Percentiles rank a stretch among this genome's conserved stretches.
phyloP scores from a whole-genome alignment of 495 filamentous ascomycete genomes.

The Tirmania nivea region DNA sequence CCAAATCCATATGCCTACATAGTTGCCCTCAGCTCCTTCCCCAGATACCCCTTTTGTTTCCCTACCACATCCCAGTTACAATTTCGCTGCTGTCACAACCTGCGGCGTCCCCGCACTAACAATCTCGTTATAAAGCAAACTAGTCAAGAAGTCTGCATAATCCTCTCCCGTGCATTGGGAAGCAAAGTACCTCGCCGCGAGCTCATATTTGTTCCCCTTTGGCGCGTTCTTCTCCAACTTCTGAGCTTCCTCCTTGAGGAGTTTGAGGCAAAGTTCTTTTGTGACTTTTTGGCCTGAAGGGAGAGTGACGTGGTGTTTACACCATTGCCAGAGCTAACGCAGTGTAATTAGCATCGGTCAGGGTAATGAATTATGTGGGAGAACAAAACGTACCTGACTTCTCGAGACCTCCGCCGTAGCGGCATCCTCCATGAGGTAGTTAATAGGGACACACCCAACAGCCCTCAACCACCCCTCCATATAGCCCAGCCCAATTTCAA shows the following conservation, averaged over 20 bases:
- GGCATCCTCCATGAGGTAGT: slow-evolving; percentile 98
- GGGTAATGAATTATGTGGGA: not conserved
- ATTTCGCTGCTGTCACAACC: slow-evolving; percentile 43
- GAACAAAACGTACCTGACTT: slow-evolving; percentile 22
- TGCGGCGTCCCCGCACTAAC: slow-evolving; percentile 40
- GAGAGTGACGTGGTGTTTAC: slow-evolving; percentile 61
- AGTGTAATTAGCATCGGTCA: not conserved
- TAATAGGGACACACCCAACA: slow-evolving; percentile 91
- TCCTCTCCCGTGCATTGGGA: slow-evolving; percentile 90
- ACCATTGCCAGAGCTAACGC: slow-evolving; percentile 86
- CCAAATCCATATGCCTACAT: too few species aligned
- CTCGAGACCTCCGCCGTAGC: slow-evolving; percentile 91
- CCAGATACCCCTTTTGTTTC: not conserved
- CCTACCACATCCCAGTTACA: slow-evolving; percentile 27
- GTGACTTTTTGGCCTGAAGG: slow-evolving; percentile 59
- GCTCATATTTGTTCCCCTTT: slow-evolving; percentile 76
- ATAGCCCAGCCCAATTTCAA: slow-evolving; percentile 89
- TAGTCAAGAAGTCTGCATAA: slow-evolving; percentile 93
- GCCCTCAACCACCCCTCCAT: slow-evolving; percentile 98
- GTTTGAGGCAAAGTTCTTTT: slow-evolving; percentile 67
- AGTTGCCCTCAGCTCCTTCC: too few species aligned
- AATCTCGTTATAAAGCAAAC: slow-evolving; percentile 88
- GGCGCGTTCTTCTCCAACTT: slow-evolving; percentile 50
- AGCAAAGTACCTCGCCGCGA: slow-evolving; percentile 82
- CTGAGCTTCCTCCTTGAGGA: slow-evolving; percentile 72